These are phyloP conservation scores for Nectriaceae sp. DNA, from an alignment of 2,329 filamentous ascomycete species.

Conservation along the genomic window DNA sequence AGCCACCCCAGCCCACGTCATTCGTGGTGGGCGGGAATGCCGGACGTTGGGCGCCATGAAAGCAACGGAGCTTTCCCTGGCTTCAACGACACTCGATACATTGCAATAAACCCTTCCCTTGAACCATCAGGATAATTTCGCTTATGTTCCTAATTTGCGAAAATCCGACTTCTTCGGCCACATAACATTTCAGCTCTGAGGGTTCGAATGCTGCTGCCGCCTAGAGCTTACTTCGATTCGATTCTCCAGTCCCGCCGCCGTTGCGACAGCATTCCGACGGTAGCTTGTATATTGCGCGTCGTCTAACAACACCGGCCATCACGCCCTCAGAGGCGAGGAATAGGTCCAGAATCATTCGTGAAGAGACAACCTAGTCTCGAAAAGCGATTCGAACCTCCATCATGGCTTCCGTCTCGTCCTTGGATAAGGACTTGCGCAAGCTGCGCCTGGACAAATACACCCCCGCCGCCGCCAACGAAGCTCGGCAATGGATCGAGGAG, in stretches of 20 bases:
- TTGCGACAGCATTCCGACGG: slow-evolving; percentile 10
- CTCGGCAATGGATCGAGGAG: slow-evolving; percentile 81
- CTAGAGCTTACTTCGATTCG: neutral
- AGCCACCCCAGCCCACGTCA: slow-evolving; percentile 32
- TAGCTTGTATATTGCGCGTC: neutral
- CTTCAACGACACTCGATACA: neutral
- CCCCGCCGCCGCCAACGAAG: slow-evolving; percentile 84
- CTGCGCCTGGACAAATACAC: slow-evolving; percentile 93
- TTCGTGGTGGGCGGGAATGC: slow-evolving; percentile 10
- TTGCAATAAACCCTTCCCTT: slow-evolving; percentile 12
- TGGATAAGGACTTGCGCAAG: slow-evolving; percentile 94
- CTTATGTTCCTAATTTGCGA: neutral
- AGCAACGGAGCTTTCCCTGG: slow-evolving; percentile 2
- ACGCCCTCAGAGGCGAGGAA: too few relatives aligned
- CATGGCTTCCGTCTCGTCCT: slow-evolving; percentile 91
- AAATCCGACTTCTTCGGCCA: neutral
- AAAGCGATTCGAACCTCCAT: neutral
- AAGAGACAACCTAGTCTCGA: too few relatives aligned
- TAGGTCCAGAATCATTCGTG: too few relatives aligned
- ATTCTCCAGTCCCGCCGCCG: neutral
- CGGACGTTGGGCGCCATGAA: slow-evolving; percentile 12
- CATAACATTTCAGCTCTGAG: neutral
- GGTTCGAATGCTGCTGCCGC: slow-evolving; percentile 4
- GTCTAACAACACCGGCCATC: too few relatives aligned
- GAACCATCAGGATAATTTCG: neutral